Base-by-base conservation (phyloP, 176 grass and related monocot genomes). In the Panicum miliaceum region DNA sequence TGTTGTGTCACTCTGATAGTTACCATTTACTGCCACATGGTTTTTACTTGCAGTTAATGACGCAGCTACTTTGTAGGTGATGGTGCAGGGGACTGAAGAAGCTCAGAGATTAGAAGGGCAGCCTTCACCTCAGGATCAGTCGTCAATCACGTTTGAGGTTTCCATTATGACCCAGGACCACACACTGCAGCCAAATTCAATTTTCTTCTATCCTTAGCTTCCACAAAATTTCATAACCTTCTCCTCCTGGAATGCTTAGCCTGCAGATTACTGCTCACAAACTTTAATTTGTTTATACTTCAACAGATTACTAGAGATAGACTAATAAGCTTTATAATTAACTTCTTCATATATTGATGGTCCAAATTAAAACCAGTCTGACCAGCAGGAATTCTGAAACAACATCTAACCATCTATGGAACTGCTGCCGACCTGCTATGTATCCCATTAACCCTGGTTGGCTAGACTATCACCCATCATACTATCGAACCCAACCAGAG, bases 21-120 rank as follows among this genome's bases (percentile, higher is more conserved):
- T 8, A 68, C 41, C 14, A 62, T 80, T 81, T 81, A 81, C 78
- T 40, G 63, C 54, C 78, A 40, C 41, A 40, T 68, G 64, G 13
- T 40, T 56, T 81, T 81, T 56, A 57, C n/a, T 27, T 14, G 65
- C 79, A 70, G 36, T 81, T 68, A 71, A 43, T 70, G 53, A 58
- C 36, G 79, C 79, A 71, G 79, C 51, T 71, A 81, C 65, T 71
- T 69, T 81, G 64, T 81, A 58, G 65, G 74, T 69, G 65, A 78
- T 77, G 75, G 19, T 45, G 75, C 75, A 62, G 56, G 35, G n/a
- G 7, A 1, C 23, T 11, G 37, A 57, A 60, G 56, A 43, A 25
- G 36, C 57, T 29, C 64, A 42, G 48, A 19, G 5, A 26, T 8
- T n/a, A 57, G 51, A 69, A 56, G 34, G 22, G 34, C 32, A 68